These are phyloP conservation scores for Nitzschia sp. DNA, from an alignment of 108 stramenopile species.

Conservation along the genomic window DNA sequence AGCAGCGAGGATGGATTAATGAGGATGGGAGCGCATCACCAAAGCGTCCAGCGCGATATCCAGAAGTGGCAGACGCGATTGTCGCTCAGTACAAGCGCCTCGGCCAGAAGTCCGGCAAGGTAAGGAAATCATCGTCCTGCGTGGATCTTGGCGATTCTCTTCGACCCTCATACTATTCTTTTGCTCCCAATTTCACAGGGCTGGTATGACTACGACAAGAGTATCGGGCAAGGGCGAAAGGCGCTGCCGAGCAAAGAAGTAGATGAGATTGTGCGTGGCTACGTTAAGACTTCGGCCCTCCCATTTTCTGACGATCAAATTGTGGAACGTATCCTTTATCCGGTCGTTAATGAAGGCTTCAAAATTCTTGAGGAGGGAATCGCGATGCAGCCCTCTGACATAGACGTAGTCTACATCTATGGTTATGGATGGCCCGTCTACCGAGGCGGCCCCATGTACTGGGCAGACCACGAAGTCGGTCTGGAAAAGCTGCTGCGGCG, in stretches of 20 bases:
- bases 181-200: constrained; percentile 36
- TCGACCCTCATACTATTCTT: constrained; percentile 2
- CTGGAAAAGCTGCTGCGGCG: constrained; percentile 52
- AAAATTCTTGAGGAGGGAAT: constrained; percentile 95
- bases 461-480: constrained; percentile 87
- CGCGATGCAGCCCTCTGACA: constrained; percentile 85
- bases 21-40: constrained; percentile 33
- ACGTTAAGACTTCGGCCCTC: constrained; percentile 35
- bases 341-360: constrained; percentile 97
- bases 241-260: constrained; percentile 81
- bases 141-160: not conserved
- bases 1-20: constrained; percentile 66
- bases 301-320: constrained; percentile 60
- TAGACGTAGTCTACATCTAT: constrained; percentile 94
- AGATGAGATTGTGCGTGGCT: constrained; percentile 53
- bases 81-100: constrained; percentile 77
- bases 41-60: constrained; percentile 70
- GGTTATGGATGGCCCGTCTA: constrained; percentile 96
- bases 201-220: constrained; percentile 87
- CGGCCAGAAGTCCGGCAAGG: constrained; percentile 88
- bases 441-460: constrained; percentile 90
- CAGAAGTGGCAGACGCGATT: constrained; percentile 90
- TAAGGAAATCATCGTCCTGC: constrained; percentile 20
- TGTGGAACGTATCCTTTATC: constrained; percentile 73
- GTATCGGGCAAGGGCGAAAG: constrained; percentile 79